phyloP scores from a whole-genome alignment of 148 eudicot species.

The Chenopodium berlandieri region DNA sequence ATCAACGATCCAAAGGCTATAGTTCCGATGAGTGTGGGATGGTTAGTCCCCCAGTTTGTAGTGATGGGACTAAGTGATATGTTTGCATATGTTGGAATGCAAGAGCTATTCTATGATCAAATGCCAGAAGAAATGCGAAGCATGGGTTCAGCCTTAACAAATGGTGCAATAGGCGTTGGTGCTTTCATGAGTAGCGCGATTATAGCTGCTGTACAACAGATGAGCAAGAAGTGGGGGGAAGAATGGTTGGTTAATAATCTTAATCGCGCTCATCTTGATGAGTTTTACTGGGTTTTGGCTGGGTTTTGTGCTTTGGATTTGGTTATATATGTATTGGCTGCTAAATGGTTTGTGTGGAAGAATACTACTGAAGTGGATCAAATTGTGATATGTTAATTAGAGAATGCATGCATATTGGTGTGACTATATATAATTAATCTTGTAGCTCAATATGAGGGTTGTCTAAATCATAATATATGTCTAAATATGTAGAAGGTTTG shows the following conservation, averaged over 20 bases:
- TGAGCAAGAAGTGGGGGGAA: slow-evolving; percentile 34
- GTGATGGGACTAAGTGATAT: slow-evolving; percentile 49
- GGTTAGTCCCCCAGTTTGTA: slow-evolving; percentile 64
- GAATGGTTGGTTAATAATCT: slow-evolving; percentile 51
- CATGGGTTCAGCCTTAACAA: slow-evolving; percentile 61
- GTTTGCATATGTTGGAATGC: slow-evolving; percentile 64
- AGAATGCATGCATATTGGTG: not conserved
- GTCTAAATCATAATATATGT: too few relatives aligned
- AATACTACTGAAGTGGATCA: slow-evolving; percentile 25
- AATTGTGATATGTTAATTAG: not conserved
- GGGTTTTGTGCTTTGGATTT: slow-evolving; percentile 48
- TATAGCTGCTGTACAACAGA: slow-evolving; percentile 45
- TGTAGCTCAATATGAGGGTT: too few relatives aligned
- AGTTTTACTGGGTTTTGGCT: slow-evolving; percentile 62
- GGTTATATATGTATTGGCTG: slow-evolving; percentile 36
- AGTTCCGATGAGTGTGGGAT: slow-evolving; percentile 55
- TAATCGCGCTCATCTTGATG: slow-evolving; percentile 48
- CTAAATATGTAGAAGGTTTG: too few relatives aligned
- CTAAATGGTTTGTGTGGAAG: slow-evolving; percentile 50
- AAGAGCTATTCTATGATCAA: slow-evolving; percentile 72
- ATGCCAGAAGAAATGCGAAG: slow-evolving; percentile 76
- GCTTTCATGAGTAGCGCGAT: slow-evolving; percentile 49
- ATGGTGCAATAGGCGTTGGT: slow-evolving; percentile 53
- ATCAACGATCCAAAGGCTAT: slow-evolving; percentile 32
- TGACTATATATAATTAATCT: too few relatives aligned